These are phyloP conservation scores for Penicillium dipodomyicola DNA, from an alignment of 495 filamentous ascomycete genomes.

Conservation along the genomic window DNA sequence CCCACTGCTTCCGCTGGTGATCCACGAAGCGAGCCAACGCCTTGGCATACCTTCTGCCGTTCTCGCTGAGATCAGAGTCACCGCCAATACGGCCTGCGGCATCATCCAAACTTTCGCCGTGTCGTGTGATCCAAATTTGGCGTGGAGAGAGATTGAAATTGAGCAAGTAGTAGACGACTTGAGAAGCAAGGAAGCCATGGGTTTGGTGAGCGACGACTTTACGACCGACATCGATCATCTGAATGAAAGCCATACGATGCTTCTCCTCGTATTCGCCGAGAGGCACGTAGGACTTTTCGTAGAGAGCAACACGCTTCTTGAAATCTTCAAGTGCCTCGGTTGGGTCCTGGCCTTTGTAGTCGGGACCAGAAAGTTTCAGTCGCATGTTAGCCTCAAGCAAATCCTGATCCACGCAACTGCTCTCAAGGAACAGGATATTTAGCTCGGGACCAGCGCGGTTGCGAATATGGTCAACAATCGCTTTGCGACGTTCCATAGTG, in stretches of 20 bases:
- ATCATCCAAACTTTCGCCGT: conserved; percentile 85
- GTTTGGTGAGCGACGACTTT: conserved; percentile 90
- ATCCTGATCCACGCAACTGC: conserved; percentile 76
- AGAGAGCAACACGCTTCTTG: conserved; percentile 87
- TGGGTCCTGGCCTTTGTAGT: conserved; percentile 93
- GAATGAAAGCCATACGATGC: conserved; percentile 83
- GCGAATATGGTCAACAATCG: conserved; percentile 78
- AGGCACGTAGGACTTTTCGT: conserved; percentile 88
- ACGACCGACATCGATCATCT: conserved; percentile 97
- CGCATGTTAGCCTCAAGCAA: conserved; percentile 96
- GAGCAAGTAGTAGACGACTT: conserved; percentile 87
- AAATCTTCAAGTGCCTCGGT: conserved; percentile 80
- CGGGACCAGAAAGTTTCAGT: conserved; percentile 92
- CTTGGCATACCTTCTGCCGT: conserved; percentile 68
- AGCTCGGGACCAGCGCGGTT: conserved; percentile 79
- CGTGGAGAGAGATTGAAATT: conserved; percentile 95
- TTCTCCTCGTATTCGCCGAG: conserved; percentile 89
- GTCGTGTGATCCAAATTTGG: conserved; percentile 97
- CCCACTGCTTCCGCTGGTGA: conserved; percentile 70
- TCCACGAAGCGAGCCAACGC: conserved; percentile 76
- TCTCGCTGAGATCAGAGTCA: conserved; percentile 74
- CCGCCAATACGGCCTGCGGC: conserved; percentile 77
- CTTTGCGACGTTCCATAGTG: conserved; percentile 78
- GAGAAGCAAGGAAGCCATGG: conserved; percentile 83
- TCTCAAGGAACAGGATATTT: conserved; percentile 91